phyloP scores from a whole-genome alignment of 129 eudicot species.

The Helianthus tuberosus region DNA sequence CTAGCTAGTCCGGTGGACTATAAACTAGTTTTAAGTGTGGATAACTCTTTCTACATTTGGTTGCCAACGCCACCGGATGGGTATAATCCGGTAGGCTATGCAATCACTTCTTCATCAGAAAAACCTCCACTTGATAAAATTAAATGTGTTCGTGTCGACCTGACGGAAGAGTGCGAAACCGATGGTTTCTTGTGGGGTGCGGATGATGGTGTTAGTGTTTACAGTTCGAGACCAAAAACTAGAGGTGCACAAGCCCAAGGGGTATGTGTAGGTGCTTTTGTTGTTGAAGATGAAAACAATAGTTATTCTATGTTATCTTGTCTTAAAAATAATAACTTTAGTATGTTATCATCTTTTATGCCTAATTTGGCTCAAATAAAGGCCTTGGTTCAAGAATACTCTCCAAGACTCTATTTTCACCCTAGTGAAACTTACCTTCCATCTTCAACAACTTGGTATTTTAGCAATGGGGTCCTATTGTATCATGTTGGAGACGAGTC shows the following conservation, averaged over 20 bases:
- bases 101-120: constrained; percentile 45
- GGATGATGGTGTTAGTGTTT: constrained; percentile 35
- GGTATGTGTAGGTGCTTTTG: constrained; percentile 47
- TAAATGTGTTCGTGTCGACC: constrained; percentile 47
- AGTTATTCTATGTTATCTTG: constrained; percentile 35
- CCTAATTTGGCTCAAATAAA: constrained; percentile 42
- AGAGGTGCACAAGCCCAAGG: constrained; percentile 50
- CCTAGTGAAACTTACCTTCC: constrained; percentile 49
- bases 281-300: constrained; percentile 15
- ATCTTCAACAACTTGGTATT: constrained; percentile 51
- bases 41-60: constrained; percentile 60
- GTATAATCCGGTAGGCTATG: constrained; percentile 48
- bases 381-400: constrained; percentile 39
- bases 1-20: constrained; percentile 51
- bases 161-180: constrained; percentile 49
- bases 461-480: constrained; percentile 40
- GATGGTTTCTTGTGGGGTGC: constrained; percentile 47
- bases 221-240: constrained; percentile 39
- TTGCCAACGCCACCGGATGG: constrained; percentile 53
- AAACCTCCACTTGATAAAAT: constrained; percentile 52
- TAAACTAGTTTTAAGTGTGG: constrained; percentile 43
- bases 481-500: constrained; percentile 41
- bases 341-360: constrained; percentile 31
- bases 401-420: constrained; percentile 49
- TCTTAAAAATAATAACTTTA: constrained; percentile 44